Conservation (phyloP, 495 filamentous ascomycete species). For the Aspergillus saccharolyticus region DNA sequence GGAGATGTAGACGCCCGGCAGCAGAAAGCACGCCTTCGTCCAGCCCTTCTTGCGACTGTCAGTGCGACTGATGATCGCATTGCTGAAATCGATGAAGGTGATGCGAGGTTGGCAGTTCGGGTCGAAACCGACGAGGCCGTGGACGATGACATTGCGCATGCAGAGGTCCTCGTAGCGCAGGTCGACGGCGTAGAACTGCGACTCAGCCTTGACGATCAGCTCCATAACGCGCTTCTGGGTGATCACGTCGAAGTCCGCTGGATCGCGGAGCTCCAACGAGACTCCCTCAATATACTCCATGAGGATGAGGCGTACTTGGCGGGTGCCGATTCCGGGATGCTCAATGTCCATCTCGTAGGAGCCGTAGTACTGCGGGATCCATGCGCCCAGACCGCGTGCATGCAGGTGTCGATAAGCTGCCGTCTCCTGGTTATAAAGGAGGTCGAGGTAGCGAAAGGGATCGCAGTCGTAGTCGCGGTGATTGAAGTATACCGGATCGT, state of each 20-base stretch:
- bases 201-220: background rate
- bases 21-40: background rate
- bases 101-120: background rate
- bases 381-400: background rate
- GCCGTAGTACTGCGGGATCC: slow-evolving; percentile 1
- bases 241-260: background rate
- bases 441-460: slow-evolving; percentile 1
- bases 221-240: background rate
- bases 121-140: background rate
- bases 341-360: background rate
- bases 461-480: background rate
- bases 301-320: slow-evolving; percentile 1
- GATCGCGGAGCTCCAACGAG: background rate
- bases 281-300: background rate
- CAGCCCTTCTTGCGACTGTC: background rate
- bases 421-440: background rate
- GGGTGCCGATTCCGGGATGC: background rate
- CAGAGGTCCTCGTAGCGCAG: background rate
- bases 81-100: slow-evolving; percentile 1
- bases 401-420: slow-evolving; percentile 2
- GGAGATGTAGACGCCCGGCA: slow-evolving; percentile 2
- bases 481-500: slow-evolving; percentile 5
- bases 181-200: slow-evolving; percentile 4
- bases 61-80: background rate
- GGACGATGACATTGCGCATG: background rate